A percentile compares a stretch with the other conserved stretches of the same genome.
Evolutionary conservation across 352 stramenopile species (phyloP).

Genomic region (Globisporangium lucens): DNA sequence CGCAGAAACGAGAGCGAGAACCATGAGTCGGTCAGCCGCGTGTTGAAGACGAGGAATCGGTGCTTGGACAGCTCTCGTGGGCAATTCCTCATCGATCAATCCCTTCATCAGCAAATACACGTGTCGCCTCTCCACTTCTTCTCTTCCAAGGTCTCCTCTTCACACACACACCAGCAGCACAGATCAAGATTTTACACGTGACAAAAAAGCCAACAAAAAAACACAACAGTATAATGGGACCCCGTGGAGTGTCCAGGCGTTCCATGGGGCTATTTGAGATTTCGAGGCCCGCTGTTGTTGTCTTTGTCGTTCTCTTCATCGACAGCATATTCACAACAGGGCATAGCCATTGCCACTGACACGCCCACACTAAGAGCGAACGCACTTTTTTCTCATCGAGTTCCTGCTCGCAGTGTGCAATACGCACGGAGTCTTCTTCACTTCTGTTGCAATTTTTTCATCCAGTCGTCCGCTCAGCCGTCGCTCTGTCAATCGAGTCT

Average conservation of each 20-base stretch:
- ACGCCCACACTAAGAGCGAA: too few relatives aligned
- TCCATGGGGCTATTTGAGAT: slow-evolving; percentile 1
- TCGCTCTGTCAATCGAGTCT: neutral
- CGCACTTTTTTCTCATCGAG: too few relatives aligned
- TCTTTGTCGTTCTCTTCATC: neutral
- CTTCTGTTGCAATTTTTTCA: neutral
- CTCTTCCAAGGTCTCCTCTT: neutral
- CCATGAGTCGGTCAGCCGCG: neutral
- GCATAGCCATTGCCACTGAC: too few relatives aligned
- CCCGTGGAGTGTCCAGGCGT: neutral
- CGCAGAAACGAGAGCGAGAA: neutral
- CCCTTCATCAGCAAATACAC: slow-evolving; percentile 10
- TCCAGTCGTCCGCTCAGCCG: neutral
- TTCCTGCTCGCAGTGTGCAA: too few relatives aligned
- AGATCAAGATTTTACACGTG: slow-evolving; percentile 2
- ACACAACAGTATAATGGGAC: neutral
- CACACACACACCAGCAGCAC: neutral
- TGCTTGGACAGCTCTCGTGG: neutral
- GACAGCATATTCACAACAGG: too few relatives aligned
- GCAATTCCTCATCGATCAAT: neutral
- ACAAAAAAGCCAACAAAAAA: slow-evolving; percentile 1
- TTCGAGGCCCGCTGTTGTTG: neutral
- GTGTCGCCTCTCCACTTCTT: neutral
- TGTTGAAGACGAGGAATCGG: slow-evolving; percentile 5
- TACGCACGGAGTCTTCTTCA: too few relatives aligned